Evolutionary conservation across 768 basidiomycete species (phyloP).

Genomic region (Lentinula sp.): DNA sequence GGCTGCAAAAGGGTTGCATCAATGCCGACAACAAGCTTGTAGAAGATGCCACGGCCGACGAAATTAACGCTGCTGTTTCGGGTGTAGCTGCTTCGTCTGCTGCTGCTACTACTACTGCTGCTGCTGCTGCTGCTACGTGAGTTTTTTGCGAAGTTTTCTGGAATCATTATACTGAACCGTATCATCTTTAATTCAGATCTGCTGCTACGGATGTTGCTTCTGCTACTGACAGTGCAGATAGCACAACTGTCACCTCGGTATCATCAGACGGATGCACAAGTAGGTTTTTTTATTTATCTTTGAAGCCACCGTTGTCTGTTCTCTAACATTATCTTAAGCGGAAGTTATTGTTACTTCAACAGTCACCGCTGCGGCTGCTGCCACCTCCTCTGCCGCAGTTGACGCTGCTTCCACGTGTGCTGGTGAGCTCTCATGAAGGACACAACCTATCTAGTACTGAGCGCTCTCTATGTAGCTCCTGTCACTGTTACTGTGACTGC

Average conservation of each 20-base stretch:
- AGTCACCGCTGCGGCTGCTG: constrained; percentile 1
- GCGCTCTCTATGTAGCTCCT: neutral
- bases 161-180: neutral
- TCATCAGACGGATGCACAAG: neutral
- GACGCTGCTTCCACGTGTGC: constrained; percentile 7
- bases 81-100: constrained; percentile 22
- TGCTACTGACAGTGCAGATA: constrained; percentile 8
- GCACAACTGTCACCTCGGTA: constrained; percentile 2
- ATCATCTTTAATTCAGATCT: neutral
- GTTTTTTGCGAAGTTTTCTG: neutral
- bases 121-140: constrained; percentile 16
- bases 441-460: neutral
- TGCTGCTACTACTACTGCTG: constrained; percentile 14
- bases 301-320: neutral
- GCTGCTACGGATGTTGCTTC: constrained; percentile 8
- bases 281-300: neutral
- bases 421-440: neutral
- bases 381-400: constrained; percentile 9
- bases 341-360: constrained; percentile 9
- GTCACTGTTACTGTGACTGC: constrained; percentile 12
- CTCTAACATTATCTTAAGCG: neutral
- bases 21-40: constrained; percentile 57
- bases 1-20: constrained; percentile 45
- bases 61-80: constrained; percentile 49
- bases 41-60: constrained; percentile 46